phyloP scores from a whole-genome alignment of 1,284 basidiomycete genomes.

The Ganoderma lingzhi region DNA sequence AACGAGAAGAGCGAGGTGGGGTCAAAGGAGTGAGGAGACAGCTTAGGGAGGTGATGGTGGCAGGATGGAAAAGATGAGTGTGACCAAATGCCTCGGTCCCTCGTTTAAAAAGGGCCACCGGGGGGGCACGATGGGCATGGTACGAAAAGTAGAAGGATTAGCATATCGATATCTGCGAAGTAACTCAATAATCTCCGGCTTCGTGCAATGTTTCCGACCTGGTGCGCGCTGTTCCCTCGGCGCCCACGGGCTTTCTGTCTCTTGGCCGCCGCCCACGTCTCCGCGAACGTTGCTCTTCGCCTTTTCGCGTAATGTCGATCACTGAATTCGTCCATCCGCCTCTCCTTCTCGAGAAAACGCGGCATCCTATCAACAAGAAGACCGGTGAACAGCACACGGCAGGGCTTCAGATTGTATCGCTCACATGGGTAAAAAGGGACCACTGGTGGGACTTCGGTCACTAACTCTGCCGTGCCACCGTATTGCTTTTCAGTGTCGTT shows the following conservation, averaged over 20 bases:
- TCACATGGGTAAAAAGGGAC: neutral
- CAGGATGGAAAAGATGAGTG: slow-evolving; percentile 2
- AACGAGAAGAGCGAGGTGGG: neutral
- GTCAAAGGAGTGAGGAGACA: neutral
- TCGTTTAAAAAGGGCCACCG: slow-evolving; percentile 7
- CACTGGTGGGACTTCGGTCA: neutral
- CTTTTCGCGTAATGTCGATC: slow-evolving; percentile 8
- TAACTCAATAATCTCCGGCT: slow-evolving; percentile 11
- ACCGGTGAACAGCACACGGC: neutral
- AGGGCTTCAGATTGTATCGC: neutral
- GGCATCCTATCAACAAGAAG: neutral
- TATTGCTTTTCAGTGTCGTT: neutral
- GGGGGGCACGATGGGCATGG: neutral
- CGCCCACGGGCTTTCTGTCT: slow-evolving; percentile 11
- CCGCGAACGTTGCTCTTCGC: slow-evolving; percentile 13
- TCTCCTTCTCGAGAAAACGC: neutral
- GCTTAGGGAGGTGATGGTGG: neutral
- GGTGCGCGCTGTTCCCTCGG: neutral
- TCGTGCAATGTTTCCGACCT: slow-evolving; percentile 11
- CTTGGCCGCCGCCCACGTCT: slow-evolving; percentile 13
- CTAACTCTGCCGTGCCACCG: neutral
- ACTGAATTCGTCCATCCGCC: neutral
- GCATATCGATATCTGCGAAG: slow-evolving; percentile 23
- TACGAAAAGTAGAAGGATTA: neutral
- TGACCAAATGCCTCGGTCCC: neutral